Conservation (phyloP, 768 basidiomycete genomes). For the Agaricus subrufescens region DNA sequence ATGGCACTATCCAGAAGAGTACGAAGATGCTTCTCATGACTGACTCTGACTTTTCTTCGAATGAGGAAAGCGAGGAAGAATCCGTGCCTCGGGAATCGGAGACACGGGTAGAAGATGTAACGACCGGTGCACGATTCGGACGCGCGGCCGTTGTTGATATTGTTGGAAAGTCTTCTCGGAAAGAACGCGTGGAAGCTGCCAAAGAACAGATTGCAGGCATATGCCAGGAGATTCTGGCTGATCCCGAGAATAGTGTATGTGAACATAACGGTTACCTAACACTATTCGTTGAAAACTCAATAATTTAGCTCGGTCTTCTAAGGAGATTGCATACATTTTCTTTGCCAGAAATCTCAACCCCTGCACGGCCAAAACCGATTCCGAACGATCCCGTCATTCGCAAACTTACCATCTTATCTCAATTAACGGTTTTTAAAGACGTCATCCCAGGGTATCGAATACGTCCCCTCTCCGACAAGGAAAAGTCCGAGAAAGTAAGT, state of each 20-base stretch:
- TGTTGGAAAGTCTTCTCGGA: constrained; percentile 60
- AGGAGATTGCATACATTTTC: constrained; percentile 88
- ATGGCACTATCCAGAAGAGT: constrained; percentile 65
- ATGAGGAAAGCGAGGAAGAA: constrained; percentile 26
- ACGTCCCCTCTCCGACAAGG: constrained; percentile 82
- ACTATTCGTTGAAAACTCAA: neutral
- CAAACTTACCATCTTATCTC: constrained; percentile 83
- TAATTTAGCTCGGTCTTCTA: constrained; percentile 73
- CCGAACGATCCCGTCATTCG: constrained; percentile 79
- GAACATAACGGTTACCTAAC: neutral
- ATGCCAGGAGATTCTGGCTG: constrained; percentile 90
- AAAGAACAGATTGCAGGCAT: constrained; percentile 93
- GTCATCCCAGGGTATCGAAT: constrained; percentile 96
- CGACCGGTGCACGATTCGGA: constrained; percentile 87
- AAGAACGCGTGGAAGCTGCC: constrained; percentile 65
- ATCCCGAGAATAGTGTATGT: constrained; percentile 92
- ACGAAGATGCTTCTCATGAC: constrained; percentile 27
- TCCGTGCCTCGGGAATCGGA: constrained; percentile 17
- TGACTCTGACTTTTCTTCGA: constrained; percentile 21
- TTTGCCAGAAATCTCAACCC: constrained; percentile 65
- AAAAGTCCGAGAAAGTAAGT: constrained; percentile 90
- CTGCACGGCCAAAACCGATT: constrained; percentile 65
- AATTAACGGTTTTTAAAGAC: constrained; percentile 93
- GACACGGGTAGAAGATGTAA: constrained; percentile 55
- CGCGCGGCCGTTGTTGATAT: constrained; percentile 73